Evolutionary conservation across 148 eudicot genomes (phyloP), one percentile per base, ranked within the genome.

Genomic region (Fagopyrum esculentum): DNA sequence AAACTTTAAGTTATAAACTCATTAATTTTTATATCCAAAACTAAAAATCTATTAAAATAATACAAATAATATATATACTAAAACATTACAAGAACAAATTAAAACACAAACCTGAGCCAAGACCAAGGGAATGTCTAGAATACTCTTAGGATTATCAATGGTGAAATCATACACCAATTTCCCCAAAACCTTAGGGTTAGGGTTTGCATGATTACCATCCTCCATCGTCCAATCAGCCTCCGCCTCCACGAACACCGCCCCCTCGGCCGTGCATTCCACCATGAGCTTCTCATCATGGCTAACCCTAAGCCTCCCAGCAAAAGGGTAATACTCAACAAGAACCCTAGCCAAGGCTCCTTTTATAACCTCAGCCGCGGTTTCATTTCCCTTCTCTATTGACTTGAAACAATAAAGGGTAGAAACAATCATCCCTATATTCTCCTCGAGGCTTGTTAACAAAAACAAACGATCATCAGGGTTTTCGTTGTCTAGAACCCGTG

Each of bases 191-290:
- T 19, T 19, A 1, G 17, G 47, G 35, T 69, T 45, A 69, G 72
- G 72, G 47, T 6, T 5, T 6, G 47, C 26, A 54, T 29, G 57
- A 56, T 74, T 77, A 1, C 73, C 81, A 4, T 51, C 81, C 11
- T 78, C 81, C 71, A 78, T 56, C 45, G 10, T 74, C n/a, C 52
- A 69, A 9, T 68, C 81, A 3, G 77, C 81, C 16, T 74, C 77
- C 4, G 80, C 80, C 68, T 74, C 77, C 44, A 78, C 29, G 57
- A 74, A 78, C 16, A 78, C 48, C 16, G 56, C 77, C 29, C 80
- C 80, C 46, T 78, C 77, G 1, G 66, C 81, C 6, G 60, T 73
- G 56, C 80, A 78, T n/a, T 78, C 76, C 13, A 78, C 81, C 8
- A 45, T 45, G 11, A 73, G 73, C 66, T 78, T 78, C 26, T 48